phyloP scores from a whole-genome alignment of 2,329 filamentous ascomycete species.

The Ascomycota sp. region DNA sequence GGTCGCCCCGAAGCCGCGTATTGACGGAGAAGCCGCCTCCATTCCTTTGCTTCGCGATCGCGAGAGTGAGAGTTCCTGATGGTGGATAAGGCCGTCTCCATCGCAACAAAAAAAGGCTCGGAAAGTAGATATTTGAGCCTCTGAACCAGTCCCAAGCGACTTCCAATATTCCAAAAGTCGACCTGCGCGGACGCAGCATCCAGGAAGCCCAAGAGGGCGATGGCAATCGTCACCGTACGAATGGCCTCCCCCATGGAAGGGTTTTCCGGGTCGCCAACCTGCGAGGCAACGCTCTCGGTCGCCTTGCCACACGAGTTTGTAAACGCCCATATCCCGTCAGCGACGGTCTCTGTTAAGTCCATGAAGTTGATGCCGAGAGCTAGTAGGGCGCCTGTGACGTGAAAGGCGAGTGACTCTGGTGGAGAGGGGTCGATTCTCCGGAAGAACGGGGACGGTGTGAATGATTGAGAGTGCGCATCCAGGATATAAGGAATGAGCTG shows the following conservation, averaged over 20 bases:
- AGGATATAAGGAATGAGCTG: conserved; percentile 72
- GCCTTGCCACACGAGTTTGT: conserved; percentile 48
- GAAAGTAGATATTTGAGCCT: conserved; percentile 55
- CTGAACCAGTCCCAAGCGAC: conserved; percentile 54
- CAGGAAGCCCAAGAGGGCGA: conserved; percentile 80
- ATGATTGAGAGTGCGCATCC: conserved; percentile 61
- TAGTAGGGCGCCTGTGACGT: conserved; percentile 65
- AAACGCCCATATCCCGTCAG: conserved; percentile 49
- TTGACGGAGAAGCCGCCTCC: conserved; percentile 69
- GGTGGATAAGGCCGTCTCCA: conserved; percentile 79
- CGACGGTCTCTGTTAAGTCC: conserved; percentile 44
- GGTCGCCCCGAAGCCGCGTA: conserved; percentile 66
- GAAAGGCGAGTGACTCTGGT: conserved; percentile 63
- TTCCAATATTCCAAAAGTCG: conserved; percentile 60
- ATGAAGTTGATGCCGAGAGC: conserved; percentile 55
- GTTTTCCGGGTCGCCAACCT: conserved; percentile 32
- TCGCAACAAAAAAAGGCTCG: conserved; percentile 63
- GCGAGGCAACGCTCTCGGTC: conserved; percentile 32
- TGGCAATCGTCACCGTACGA: conserved; percentile 52
- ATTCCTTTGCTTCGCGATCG: conserved; percentile 52
- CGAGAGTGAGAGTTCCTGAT: conserved; percentile 59
- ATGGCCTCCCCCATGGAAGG: conserved; percentile 45
- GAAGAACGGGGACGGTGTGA: conserved; percentile 64
- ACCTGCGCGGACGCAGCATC: conserved; percentile 60
- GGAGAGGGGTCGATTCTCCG: conserved; percentile 70